Conservation (phyloP, 495 filamentous ascomycete genomes). For the Trichoderma asperelloides region DNA sequence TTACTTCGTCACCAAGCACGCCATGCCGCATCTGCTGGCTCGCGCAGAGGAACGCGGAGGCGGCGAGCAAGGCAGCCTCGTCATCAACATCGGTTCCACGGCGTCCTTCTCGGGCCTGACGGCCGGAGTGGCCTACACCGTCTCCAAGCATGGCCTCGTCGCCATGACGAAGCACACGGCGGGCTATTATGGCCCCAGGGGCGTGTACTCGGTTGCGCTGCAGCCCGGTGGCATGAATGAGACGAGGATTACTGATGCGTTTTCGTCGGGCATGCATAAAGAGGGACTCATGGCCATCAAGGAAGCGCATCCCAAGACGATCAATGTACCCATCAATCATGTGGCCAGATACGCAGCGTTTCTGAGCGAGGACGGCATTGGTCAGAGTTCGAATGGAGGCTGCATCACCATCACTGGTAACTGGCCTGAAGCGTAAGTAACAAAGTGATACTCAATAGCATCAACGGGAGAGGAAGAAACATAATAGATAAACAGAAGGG, state of each 20-base stretch:
- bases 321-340: constrained; percentile 18
- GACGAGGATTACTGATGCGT: constrained; percentile 46
- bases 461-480: neutral
- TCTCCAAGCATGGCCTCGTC: constrained; percentile 44
- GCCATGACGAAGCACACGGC: constrained; percentile 58
- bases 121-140: constrained; percentile 47
- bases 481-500: neutral
- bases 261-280: constrained; percentile 34
- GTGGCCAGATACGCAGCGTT: constrained; percentile 36
- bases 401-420: constrained; percentile 31
- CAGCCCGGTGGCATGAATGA: constrained; percentile 47
- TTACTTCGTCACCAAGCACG: constrained; percentile 43
- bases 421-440: constrained; percentile 25
- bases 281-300: constrained; percentile 30
- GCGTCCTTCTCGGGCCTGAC: constrained; percentile 23
- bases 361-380: constrained; percentile 29
- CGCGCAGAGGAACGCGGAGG: constrained; percentile 17
- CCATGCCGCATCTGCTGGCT: constrained; percentile 34
- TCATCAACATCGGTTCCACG: constrained; percentile 42
- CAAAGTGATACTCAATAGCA: neutral
- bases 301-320: constrained; percentile 17
- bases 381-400: constrained; percentile 27
- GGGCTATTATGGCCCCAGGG: constrained; percentile 45
- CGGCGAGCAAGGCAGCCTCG: constrained; percentile 21
- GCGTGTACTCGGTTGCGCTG: constrained; percentile 49